A percentile compares a stretch with the other conserved stretches of the same genome.
Conservation (phyloP, 2,329 filamentous ascomycete species). For the Colletotrichum sp. region DNA sequence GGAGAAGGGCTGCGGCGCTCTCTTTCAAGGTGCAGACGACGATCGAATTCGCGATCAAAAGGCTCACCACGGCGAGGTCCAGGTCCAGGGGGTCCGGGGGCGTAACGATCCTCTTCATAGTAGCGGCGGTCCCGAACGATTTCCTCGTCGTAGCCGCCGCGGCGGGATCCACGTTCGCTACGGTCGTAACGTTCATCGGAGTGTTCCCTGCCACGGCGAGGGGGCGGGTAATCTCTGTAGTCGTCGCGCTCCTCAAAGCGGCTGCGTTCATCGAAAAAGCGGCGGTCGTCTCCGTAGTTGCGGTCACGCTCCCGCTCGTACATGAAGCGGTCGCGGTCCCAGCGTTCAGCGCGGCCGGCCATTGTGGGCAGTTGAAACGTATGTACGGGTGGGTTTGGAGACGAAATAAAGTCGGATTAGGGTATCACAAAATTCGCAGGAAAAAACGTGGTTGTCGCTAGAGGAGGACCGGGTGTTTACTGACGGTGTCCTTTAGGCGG, state of each 20-base stretch:
- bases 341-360: conserved; percentile 46
- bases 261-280: conserved; percentile 49
- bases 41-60: conserved; percentile 49
- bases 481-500: background rate
- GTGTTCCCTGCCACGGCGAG: conserved; percentile 45
- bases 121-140: conserved; percentile 55
- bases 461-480: background rate
- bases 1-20: conserved; percentile 59
- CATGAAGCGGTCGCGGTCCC: conserved; percentile 61
- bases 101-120: conserved; percentile 59
- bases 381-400: background rate
- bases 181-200: conserved; percentile 58
- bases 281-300: conserved; percentile 54
- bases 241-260: conserved; percentile 23
- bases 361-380: conserved; percentile 12
- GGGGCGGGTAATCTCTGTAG: conserved; percentile 22
- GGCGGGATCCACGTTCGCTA: conserved; percentile 28
- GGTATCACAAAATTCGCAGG: conserved; percentile 1
- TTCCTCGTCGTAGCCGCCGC: conserved; percentile 52
- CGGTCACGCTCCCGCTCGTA: conserved; percentile 49
- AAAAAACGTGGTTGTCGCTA: background rate
- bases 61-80: conserved; percentile 36
- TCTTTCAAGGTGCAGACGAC: conserved; percentile 60
- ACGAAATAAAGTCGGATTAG: background rate
- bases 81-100: background rate